phyloP scores from a whole-genome alignment of 1,139 yeast genomes.

The Candida sojae region DNA sequence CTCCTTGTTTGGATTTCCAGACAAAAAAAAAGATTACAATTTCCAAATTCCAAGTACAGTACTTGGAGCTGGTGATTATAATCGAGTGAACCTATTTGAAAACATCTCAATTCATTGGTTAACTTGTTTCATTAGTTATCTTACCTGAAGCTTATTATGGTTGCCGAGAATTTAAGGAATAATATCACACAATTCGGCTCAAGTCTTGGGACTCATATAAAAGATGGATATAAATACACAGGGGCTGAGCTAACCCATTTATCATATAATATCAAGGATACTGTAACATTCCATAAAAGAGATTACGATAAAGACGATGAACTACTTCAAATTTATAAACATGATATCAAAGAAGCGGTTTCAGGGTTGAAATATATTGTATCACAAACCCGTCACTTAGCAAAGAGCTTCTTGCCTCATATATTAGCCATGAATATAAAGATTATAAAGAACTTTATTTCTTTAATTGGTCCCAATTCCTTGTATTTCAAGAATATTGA shows the following conservation, averaged over 20 bases:
- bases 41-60: no score
- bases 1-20: no score
- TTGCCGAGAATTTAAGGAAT: slow-evolving; percentile 14
- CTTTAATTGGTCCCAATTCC: slow-evolving; percentile 39
- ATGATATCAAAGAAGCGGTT: slow-evolving; percentile 42
- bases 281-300: slow-evolving; percentile 20
- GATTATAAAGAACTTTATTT: slow-evolving; percentile 31
- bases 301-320: slow-evolving; percentile 43
- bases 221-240: slow-evolving; percentile 14
- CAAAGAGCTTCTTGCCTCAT: slow-evolving; percentile 34
- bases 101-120: no score
- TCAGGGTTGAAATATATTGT: slow-evolving; percentile 45
- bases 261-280: slow-evolving; percentile 14
- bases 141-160: slow-evolving; percentile 7
- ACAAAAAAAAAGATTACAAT: no score
- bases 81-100: no score
- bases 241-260: slow-evolving; percentile 12
- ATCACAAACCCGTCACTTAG: slow-evolving; percentile 36
- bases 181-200: slow-evolving; percentile 10
- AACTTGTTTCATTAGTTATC: background rate
- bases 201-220: slow-evolving; percentile 13
- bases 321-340: slow-evolving; percentile 41
- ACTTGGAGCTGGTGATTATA: no score
- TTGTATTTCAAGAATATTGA: slow-evolving; percentile 48
- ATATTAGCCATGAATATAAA: slow-evolving; percentile 35